phyloP scores from a whole-genome alignment of 139 green algal species.

The Tetraselmis chui region DNA sequence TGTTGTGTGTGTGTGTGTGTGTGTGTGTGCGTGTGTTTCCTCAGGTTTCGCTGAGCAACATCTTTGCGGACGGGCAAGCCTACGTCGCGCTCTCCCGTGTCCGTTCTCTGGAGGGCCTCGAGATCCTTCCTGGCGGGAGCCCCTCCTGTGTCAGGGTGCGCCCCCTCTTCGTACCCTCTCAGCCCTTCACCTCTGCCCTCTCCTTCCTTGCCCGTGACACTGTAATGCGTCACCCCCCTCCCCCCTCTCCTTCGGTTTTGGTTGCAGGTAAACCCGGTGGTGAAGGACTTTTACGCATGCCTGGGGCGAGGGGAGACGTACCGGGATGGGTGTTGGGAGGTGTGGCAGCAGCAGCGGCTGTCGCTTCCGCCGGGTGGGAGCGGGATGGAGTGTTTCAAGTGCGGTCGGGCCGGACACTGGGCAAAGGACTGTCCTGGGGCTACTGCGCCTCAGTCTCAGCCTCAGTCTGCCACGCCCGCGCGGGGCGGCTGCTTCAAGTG shows the following conservation, averaged over 20 bases:
- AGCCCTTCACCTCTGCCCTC: no score
- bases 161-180: no score
- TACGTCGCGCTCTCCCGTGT: slow-evolving; percentile 71
- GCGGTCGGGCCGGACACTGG: slow-evolving; percentile 22
- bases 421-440: not conserved
- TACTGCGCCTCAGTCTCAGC: not conserved
- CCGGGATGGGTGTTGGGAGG: slow-evolving; percentile 19
- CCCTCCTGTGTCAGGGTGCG: slow-evolving; percentile 24
- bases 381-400: slow-evolving; percentile 8
- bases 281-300: slow-evolving; percentile 23
- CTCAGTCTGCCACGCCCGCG: not conserved
- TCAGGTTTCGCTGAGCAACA: slow-evolving; percentile 5
- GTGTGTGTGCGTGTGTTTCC: not conserved
- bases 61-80: slow-evolving; percentile 65
- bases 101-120: slow-evolving; percentile 41
- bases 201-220: no score
- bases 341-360: slow-evolving; percentile 7
- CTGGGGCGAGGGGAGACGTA: slow-evolving; percentile 26
- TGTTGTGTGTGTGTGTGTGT: no score
- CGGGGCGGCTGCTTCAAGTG: slow-evolving; percentile 12
- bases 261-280: slow-evolving; percentile 15
- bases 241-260: not conserved
- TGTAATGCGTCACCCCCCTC: no score
- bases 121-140: slow-evolving; percentile 37
- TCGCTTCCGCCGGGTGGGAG: not conserved